Conservation (phyloP, 1,284 basidiomycete genomes). For the Mycena citricolor region DNA sequence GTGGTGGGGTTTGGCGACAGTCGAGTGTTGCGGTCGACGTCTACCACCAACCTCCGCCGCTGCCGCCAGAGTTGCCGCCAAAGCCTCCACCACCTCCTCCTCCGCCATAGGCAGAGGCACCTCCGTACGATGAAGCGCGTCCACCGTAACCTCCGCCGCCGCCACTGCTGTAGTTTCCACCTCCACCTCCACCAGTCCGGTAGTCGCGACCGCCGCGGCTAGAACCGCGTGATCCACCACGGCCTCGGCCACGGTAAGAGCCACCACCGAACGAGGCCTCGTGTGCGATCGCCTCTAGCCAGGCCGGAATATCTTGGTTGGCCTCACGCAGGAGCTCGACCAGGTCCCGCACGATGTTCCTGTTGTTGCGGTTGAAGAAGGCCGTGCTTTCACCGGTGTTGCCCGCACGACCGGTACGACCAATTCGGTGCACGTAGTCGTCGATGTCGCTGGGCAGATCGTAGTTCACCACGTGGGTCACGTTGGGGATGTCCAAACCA, state of each 20-base stretch:
- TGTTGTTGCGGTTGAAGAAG: conserved; percentile 92
- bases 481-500: conserved; percentile 99
- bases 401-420: conserved; percentile 98
- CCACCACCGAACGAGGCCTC: conserved; percentile 78
- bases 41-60: conserved; percentile 47
- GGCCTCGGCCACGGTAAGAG: conserved; percentile 53
- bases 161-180: conserved; percentile 38
- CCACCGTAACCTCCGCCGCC: conserved; percentile 38
- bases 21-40: too few species aligned
- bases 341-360: conserved; percentile 89
- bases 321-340: conserved; percentile 94
- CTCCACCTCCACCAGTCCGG: conserved; percentile 34
- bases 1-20: conserved; percentile 15
- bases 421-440: conserved; percentile 98
- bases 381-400: conserved; percentile 96
- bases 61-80: conserved; percentile 25
- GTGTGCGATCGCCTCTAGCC: conserved; percentile 86
- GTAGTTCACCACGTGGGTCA: conserved; percentile 98
- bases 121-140: conserved; percentile 32
- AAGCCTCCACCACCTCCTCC: conserved; percentile 26
- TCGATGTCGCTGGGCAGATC: conserved; percentile 99
- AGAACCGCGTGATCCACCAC: conserved; percentile 36
- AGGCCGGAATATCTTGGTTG: conserved; percentile 93
- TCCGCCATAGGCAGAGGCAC: conserved; percentile 24
- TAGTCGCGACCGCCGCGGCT: conserved; percentile 41